A percentile compares a stretch with the other conserved stretches of the same genome.
These are phyloP conservation scores for Trebouxiophyceae sp. DNA, from an alignment of 163 green algal genomes.

Conservation along the genomic window DNA sequence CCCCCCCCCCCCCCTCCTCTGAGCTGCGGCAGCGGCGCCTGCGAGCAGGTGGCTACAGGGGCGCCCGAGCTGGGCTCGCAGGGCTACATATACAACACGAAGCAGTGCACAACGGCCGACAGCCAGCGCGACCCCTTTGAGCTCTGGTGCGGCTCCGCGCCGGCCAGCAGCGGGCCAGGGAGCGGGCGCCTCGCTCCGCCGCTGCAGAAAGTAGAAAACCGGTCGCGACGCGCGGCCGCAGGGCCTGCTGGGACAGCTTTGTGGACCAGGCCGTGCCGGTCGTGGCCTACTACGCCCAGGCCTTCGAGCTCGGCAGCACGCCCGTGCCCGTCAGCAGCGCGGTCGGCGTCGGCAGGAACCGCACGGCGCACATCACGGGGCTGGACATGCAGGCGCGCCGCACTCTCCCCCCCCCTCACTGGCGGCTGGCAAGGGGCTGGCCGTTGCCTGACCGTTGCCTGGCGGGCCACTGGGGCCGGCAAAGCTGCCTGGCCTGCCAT, in stretches of 20 bases:
- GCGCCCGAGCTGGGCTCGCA: background rate
- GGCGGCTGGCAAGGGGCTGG: too few relatives aligned
- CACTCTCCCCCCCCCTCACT: constrained; percentile 5
- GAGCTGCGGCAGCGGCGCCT: background rate
- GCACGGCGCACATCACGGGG: background rate
- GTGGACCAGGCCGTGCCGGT: constrained; percentile 21
- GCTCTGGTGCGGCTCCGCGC: background rate
- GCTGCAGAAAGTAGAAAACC: too few relatives aligned
- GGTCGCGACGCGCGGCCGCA: too few relatives aligned
- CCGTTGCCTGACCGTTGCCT: too few relatives aligned
- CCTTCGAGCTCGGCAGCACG: background rate
- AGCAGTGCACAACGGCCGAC: background rate
- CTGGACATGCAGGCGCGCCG: background rate
- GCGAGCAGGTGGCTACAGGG: background rate
- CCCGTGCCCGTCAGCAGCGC: too few relatives aligned
- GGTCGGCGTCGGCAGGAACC: background rate
- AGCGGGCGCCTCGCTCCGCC: too few relatives aligned
- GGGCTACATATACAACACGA: background rate
- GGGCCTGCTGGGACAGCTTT: constrained; percentile 38
- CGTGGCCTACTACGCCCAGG: constrained; percentile 26
- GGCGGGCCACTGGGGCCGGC: too few relatives aligned
- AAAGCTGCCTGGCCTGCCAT: too few relatives aligned
- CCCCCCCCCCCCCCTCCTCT: background rate
- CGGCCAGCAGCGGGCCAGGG: too few relatives aligned
- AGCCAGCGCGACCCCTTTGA: too few relatives aligned